phyloP scores from a whole-genome alignment of 2,329 filamentous ascomycete species.

The Albifimbria verrucaria region DNA sequence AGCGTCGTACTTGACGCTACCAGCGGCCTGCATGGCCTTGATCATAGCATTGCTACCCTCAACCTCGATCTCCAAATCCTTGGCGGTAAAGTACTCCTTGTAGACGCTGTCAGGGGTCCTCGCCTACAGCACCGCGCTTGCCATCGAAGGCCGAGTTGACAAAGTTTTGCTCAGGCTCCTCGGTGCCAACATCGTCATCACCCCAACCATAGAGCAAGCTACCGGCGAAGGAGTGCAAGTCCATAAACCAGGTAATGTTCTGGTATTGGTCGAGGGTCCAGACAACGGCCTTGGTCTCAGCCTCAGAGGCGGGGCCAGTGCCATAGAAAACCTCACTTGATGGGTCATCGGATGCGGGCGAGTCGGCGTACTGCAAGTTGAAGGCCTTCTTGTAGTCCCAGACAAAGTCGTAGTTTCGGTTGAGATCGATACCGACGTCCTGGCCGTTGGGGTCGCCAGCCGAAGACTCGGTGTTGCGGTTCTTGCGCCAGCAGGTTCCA shows the following conservation, averaged over 20 bases:
- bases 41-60: conserved; percentile 31
- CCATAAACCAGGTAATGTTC: conserved; percentile 47
- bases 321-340: conserved; percentile 43
- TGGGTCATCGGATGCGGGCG: conserved; percentile 35
- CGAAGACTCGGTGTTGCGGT: conserved; percentile 43
- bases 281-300: conserved; percentile 46
- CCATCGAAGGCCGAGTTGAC: conserved; percentile 42
- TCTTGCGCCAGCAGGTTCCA: conserved; percentile 53
- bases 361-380: conserved; percentile 30
- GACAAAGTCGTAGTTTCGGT: conserved; percentile 56
- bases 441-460: conserved; percentile 19
- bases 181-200: conserved; percentile 42
- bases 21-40: conserved; percentile 35
- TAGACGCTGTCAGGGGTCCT: conserved; percentile 33
- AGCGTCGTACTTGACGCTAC: conserved; percentile 32
- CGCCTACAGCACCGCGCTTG: conserved; percentile 39
- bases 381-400: conserved; percentile 50
- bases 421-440: conserved; percentile 47
- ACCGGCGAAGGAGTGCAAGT: conserved; percentile 46
- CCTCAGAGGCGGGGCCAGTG: conserved; percentile 42
- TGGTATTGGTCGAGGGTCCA: conserved; percentile 43
- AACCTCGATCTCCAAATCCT: conserved; percentile 30
- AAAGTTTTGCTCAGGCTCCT: conserved; percentile 39
- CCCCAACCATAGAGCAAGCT: conserved; percentile 49
- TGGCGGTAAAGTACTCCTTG: conserved; percentile 39